These are phyloP conservation scores for Penicillium vulpinum DNA, from an alignment of 2,329 filamentous ascomycete genomes.

Conservation along the genomic window DNA sequence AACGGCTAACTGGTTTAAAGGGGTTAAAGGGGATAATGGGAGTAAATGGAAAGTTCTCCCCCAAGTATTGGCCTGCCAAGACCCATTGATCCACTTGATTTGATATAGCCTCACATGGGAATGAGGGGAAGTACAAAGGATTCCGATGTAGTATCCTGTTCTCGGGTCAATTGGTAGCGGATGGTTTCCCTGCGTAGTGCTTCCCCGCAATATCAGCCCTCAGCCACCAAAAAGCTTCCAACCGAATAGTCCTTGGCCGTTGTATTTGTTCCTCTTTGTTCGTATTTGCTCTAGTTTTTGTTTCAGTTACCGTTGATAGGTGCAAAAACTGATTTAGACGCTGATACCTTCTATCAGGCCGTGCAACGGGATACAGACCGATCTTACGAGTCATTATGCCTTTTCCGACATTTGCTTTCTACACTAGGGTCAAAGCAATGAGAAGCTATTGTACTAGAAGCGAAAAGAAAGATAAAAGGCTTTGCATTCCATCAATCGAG, in stretches of 20 bases:
- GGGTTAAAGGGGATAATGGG: not conserved
- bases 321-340: not conserved
- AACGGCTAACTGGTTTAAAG: not conserved
- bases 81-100: not conserved
- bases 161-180: not conserved
- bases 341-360: not conserved
- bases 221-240: not conserved
- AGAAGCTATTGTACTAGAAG: not conserved
- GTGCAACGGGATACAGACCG: not conserved
- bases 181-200: not conserved
- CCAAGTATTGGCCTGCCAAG: not conserved
- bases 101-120: not conserved
- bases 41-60: not conserved
- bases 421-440: not conserved
- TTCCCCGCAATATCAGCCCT: not conserved
- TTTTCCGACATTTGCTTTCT: not conserved
- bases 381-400: not conserved
- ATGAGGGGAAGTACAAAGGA: not conserved
- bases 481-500: not conserved
- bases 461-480: not conserved
- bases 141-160: not conserved
- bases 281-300: not conserved
- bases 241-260: not conserved
- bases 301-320: not conserved
- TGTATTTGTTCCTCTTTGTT: too few species aligned